Percentiles rank a stretch among this genome's conserved stretches.
Conservation (phyloP, 495 filamentous ascomycete species). For the Penicillium arizonense region DNA sequence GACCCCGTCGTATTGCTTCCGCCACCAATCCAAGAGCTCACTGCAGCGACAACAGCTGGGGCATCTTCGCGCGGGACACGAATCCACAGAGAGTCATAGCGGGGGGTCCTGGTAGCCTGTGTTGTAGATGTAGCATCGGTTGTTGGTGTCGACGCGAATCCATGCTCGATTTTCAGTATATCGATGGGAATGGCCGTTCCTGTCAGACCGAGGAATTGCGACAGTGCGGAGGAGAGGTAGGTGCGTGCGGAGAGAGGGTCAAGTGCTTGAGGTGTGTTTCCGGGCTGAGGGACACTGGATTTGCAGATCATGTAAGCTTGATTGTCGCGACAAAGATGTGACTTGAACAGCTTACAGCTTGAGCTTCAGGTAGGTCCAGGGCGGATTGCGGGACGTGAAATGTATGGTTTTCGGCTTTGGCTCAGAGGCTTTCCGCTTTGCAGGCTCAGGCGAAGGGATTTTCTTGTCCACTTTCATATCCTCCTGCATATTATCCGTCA, state of each 20-base stretch:
- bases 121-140: neutral
- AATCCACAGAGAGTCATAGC: slow-evolving; percentile 59
- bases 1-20: slow-evolving; percentile 33
- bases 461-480: neutral
- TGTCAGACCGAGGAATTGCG: slow-evolving; percentile 75
- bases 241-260: slow-evolving; percentile 74
- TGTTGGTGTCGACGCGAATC: neutral
- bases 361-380: slow-evolving; percentile 50
- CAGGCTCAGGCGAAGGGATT: slow-evolving; percentile 1
- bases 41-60: slow-evolving; percentile 61
- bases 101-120: neutral
- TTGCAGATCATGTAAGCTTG: slow-evolving; percentile 1
- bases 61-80: slow-evolving; percentile 71
- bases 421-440: slow-evolving; percentile 33
- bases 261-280: slow-evolving; percentile 38
- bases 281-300: slow-evolving; percentile 33
- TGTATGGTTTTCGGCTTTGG: slow-evolving; percentile 20
- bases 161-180: slow-evolving; percentile 62
- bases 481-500: slow-evolving; percentile 1
- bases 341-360: slow-evolving; percentile 32
- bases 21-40: slow-evolving; percentile 60
- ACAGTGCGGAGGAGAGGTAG: slow-evolving; percentile 69
- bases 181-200: slow-evolving; percentile 79
- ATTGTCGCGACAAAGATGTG: neutral
- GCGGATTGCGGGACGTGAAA: slow-evolving; percentile 48